Base-by-base conservation (phyloP, 179 eudicot species). In the Pouteria campechiana region DNA sequence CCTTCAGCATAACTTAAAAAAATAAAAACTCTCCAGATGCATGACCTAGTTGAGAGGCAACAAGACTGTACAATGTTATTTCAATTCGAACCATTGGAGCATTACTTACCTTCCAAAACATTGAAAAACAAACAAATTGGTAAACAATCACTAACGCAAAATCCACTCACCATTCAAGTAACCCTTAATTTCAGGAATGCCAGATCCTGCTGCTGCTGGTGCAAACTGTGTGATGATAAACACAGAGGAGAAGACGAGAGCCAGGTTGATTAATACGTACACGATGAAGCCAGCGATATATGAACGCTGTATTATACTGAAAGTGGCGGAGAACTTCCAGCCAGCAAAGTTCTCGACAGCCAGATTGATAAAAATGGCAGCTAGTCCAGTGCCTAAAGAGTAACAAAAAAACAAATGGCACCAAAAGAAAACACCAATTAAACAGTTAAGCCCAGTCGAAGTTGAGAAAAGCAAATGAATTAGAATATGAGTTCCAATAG, bases 321-420 rank as follows among this genome's bases (percentile, higher is more conserved):
- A 89, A 11, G 97, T 89, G 72, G 74, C 57, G 8, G 95, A 81
- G 44, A 70, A 89, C 52, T 89, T 89, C 97, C 97, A 89, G 52
- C 97, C 97, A 42, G 97, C 97, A 64, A 89, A 89, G 65, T 89
- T 89, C 54, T 89, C 97, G 17, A 89, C 95, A 4, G 97, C 79
- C 17, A 89, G 65, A 60, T 89, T 89, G 58, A 89, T 89, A 54
- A 85, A 81, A 54, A 89, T 77, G 42, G 97, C 97, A 67, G 95
- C 97, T 60, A 89, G 55, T 43, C 93, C 97, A 18, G 97, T 89
- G 32, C 97, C 97, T 89, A 76, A 37, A 43, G 54, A 50, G 8
- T 39, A 55, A 18, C 13, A 44, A 25, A 42, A 35, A 49, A 13
- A 36, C 37, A 33, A 23, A 36, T 31, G 22, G 23, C 39, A 48